These are phyloP conservation scores for Hymenoscyphus salicellus DNA, from an alignment of 2,329 filamentous ascomycete species.

Conservation along the genomic window DNA sequence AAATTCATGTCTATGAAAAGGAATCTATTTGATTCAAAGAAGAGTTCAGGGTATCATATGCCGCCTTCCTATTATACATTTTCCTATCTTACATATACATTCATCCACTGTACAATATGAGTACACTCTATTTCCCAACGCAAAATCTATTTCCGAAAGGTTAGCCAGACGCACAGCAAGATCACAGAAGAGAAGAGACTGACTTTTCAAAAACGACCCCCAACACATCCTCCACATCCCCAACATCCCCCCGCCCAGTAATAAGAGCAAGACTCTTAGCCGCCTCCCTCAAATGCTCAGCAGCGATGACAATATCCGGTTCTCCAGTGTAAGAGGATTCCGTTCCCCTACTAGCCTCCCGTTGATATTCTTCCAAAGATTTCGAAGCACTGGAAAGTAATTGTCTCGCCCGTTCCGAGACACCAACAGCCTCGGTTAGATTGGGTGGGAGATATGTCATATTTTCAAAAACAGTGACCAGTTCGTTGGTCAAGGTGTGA, in stretches of 20 bases:
- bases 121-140: conserved; percentile 30
- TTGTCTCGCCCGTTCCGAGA: conserved; percentile 83
- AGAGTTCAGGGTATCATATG: background rate
- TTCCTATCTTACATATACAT: background rate
- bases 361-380: conserved; percentile 67
- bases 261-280: conserved; percentile 80
- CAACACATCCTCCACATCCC: conserved; percentile 91
- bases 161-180: background rate
- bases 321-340: conserved; percentile 40
- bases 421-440: conserved; percentile 81
- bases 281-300: conserved; percentile 80
- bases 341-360: background rate
- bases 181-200: background rate
- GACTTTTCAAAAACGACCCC: conserved; percentile 98
- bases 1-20: background rate
- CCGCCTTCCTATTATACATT: background rate
- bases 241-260: conserved; percentile 78
- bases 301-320: conserved; percentile 82
- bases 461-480: conserved; percentile 64
- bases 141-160: conserved; percentile 27
- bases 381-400: conserved; percentile 70
- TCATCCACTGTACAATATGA: background rate
- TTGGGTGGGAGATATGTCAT: conserved; percentile 71
- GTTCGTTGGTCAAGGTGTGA: conserved; percentile 61
- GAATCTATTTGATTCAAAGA: background rate